Base-by-base conservation (phyloP, 805 yeast genomes). In the Suhomyces xylopsoci region DNA sequence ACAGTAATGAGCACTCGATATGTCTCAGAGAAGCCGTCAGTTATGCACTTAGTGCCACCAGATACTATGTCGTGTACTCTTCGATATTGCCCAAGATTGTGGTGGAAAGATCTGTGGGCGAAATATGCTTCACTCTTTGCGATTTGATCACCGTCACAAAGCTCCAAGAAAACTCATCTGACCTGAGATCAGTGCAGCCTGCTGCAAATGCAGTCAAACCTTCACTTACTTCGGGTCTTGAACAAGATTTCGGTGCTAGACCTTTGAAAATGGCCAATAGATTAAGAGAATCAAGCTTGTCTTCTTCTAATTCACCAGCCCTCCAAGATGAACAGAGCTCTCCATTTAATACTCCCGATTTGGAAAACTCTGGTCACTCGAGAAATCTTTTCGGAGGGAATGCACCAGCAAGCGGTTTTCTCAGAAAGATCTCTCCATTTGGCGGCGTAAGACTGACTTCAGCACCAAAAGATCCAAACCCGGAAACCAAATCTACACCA, bases 71-170 rank as follows among this genome's bases (percentile, higher is more conserved):
- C 0, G 71, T 84, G 9, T 85, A 87, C 59, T 73, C 80, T 3
- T 76, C 78, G n/a, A 62, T 88, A 2, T 69, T 90, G 51, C 97
- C 97, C 0, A 79, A 78, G 50, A 70, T 87, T 19, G 79, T 90
- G 2, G 78, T 91, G 17, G 87, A 90, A 67, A 81, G 90, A 20
- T 85, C 97, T 0, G 71, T 89, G 8, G 80, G 88, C 44, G 97
- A 91, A 62, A 71, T 91, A 34, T 78, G 85, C 7, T 85, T 84
- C 62, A 70, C 85, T 2, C 71, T 86, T 22, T 85, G 88, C 62
- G 88, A 85, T 57, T 76, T 85, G 51, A 62, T 87, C 17, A 72
- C 84, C 2, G 77, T 76, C 2, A 79, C 80, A 25, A 88, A 81
- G 58, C 66, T 82, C 48, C 70, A 63, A 38, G 55, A 36, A 15